Evolutionary conservation across 306 rosid species (phyloP), one percentile per base, ranked within the genome.

Genomic region (Lathyrus sativus): DNA sequence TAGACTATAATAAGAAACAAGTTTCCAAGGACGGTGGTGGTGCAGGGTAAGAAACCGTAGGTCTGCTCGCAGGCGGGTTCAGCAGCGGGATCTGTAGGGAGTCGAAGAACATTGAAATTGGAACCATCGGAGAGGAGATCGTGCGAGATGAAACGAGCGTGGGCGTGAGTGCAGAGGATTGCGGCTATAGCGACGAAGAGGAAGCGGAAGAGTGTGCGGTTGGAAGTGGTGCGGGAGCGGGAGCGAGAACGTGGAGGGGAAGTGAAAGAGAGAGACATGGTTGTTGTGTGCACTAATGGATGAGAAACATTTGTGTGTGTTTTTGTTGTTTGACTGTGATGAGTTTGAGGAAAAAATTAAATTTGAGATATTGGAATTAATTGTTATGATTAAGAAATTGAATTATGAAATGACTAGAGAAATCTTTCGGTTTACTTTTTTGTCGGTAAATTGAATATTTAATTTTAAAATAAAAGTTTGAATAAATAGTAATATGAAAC

Each of bases 1-100:
- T 93, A 93, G 6, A 88, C 57, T 4, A 85, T 0, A 35, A 88
- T 90, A 22, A 93, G 83, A 65, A 93, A 93, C 29, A 85, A n/a
- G 63, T 93, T 93, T 0, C 85, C 85, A 0, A 77, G 1, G 2
- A 76, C 78, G 15, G 85, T 80, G 48, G 83, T 80, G 56, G 85
- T 83, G 83, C 97, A 91, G 1, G 97, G 97, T 44, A 91, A 67
- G 84, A 91, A 91, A 0, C 97, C 97, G 26, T 91, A 91, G 3
- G 96, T 72, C 85, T 89, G 85, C 41, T 91, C 96, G 43, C 97
- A 91, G 18, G 89, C 12, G 13, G 87, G 79, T 14, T 90, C 90
- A 0, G 14, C 49, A 14, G 53, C 17, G 10, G 50, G 9, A 35
- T 68, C 24, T 11, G 75, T 9, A 0, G 71, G 62, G 6, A 68